These are phyloP conservation scores for Sporisorium graminicola DNA, from an alignment of 1,284 basidiomycete genomes.

Conservation along the genomic window DNA sequence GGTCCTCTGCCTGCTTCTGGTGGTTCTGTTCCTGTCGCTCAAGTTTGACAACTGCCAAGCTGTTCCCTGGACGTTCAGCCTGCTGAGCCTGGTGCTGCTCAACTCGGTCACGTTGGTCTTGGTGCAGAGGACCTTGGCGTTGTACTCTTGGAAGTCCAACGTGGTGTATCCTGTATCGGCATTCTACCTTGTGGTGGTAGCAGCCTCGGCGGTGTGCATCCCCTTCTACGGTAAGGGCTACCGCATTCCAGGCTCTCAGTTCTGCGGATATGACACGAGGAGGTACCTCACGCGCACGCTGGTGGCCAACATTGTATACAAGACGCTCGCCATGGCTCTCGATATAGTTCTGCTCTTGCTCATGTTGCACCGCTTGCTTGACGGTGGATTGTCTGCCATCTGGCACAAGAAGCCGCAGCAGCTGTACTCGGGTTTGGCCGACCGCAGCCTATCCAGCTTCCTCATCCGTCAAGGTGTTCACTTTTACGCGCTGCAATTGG, in stretches of 20 bases:
- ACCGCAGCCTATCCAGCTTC: conserved; percentile 30
- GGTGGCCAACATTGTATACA: conserved; percentile 31
- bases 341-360: conserved; percentile 40
- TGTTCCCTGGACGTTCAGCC: conserved; percentile 30
- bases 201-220: conserved; percentile 14
- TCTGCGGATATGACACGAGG: conserved; percentile 41
- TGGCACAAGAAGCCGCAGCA: conserved; percentile 19
- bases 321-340: conserved; percentile 26
- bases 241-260: conserved; percentile 29
- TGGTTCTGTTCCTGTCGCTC: conserved; percentile 24
- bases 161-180: conserved; percentile 29
- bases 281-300: conserved; percentile 15
- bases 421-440: conserved; percentile 15
- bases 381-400: conserved; percentile 36
- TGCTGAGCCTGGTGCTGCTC: conserved; percentile 27
- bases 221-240: conserved; percentile 40
- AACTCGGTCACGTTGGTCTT: conserved; percentile 39
- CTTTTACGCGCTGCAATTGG: conserved; percentile 34
- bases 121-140: conserved; percentile 43
- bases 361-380: conserved; percentile 44
- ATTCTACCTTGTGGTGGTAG: conserved; percentile 25
- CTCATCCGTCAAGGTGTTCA: conserved; percentile 45
- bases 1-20: conserved; percentile 13
- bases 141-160: conserved; percentile 35
- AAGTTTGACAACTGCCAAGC: conserved; percentile 29